A percentile compares a stretch with the other conserved stretches of the same genome.
Conservation (phyloP, 2,329 filamentous ascomycete species). For the Talaromyces amestolkiae region DNA sequence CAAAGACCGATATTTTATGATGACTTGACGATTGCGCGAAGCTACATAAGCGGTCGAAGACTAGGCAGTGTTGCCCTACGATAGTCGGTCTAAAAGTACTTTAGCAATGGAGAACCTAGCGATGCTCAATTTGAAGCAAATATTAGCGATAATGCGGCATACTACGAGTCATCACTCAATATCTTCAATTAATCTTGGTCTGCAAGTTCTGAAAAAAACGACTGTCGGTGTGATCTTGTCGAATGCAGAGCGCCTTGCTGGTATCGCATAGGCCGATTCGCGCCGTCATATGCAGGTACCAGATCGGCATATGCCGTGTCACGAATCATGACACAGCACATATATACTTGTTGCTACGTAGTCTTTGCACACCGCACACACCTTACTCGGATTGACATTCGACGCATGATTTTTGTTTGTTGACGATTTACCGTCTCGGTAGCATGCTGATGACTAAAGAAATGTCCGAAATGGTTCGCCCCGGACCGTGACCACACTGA, state of each 20-base stretch:
- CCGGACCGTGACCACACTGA: background rate
- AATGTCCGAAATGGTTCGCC: slow-evolving; percentile 6
- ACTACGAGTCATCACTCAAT: background rate
- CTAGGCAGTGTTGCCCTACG: background rate
- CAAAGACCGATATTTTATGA: background rate
- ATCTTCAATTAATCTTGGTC: background rate
- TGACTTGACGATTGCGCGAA: background rate
- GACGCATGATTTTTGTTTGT: background rate
- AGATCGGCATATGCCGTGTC: slow-evolving; percentile 4
- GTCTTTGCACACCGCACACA: background rate
- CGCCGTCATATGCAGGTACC: background rate
- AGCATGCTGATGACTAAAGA: slow-evolving; percentile 2
- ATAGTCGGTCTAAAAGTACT: background rate
- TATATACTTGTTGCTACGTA: background rate
- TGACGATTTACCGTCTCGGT: background rate
- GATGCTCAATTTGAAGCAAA: background rate
- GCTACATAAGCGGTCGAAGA: background rate
- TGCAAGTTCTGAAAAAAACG: background rate
- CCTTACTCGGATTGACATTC: background rate
- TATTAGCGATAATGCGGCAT: background rate
- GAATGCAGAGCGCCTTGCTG: background rate
- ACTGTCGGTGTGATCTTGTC: background rate
- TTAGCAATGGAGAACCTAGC: background rate
- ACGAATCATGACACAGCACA: slow-evolving; percentile 4
- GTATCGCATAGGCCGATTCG: background rate